Percentiles rank a stretch among this genome's conserved stretches.
phyloP scores from a whole-genome alignment of 345 rosid species.

The Eucalyptus brandiana region DNA sequence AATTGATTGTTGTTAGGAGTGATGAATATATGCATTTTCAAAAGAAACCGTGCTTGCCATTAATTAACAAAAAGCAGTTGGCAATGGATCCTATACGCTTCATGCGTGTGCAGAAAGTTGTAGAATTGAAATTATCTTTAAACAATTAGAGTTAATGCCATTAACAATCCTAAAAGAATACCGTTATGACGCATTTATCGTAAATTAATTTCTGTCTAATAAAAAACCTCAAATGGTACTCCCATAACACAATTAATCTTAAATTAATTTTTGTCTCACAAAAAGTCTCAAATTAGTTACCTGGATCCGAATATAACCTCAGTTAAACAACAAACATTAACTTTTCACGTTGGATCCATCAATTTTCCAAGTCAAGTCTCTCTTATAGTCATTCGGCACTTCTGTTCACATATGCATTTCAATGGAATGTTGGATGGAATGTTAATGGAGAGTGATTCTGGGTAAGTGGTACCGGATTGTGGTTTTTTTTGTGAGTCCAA shows the following conservation, averaged over 20 bases:
- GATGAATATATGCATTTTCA: background rate
- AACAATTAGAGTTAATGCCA: background rate
- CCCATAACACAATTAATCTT: background rate
- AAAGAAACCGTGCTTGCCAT: background rate
- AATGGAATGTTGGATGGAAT: background rate
- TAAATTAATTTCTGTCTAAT: background rate
- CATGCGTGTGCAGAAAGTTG: background rate
- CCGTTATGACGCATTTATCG: rapidly evolving
- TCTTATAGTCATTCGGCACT: rapidly evolving
- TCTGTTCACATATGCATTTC: background rate
- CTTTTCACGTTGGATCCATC: background rate
- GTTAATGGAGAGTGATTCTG: background rate
- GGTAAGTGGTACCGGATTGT: background rate
- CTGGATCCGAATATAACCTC: background rate
- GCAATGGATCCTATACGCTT: background rate
- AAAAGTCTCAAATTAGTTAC: background rate
- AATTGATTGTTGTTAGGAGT: background rate
- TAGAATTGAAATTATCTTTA: background rate
- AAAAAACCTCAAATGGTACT: background rate
- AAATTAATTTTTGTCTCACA: background rate
- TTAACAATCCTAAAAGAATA: background rate
- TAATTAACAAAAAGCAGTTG: background rate
- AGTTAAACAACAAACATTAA: rapidly evolving
- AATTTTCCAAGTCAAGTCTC: background rate
- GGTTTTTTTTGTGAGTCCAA: no score